phyloP scores from a whole-genome alignment of 2,329 filamentous ascomycete genomes.

The Tolypocladium nubicola region DNA sequence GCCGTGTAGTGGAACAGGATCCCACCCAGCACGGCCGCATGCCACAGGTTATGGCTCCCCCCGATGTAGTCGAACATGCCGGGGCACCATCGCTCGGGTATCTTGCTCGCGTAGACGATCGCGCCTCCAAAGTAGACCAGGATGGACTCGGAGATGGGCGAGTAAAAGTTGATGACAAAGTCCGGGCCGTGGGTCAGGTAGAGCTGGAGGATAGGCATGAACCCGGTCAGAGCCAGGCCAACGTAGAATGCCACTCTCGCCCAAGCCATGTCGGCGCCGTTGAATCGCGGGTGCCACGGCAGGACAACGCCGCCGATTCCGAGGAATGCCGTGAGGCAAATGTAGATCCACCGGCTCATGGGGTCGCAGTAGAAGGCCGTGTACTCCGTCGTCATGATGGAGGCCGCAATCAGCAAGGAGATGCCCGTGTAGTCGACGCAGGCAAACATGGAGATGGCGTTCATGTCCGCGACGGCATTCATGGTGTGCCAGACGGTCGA shows the following conservation, averaged over 20 bases:
- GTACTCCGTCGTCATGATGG: slow-evolving; percentile 97
- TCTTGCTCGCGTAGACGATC: slow-evolving; percentile 78
- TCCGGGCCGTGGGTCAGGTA: slow-evolving; percentile 63
- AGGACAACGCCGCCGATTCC: slow-evolving; percentile 82
- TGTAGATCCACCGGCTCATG: slow-evolving; percentile 74
- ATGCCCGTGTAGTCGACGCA: slow-evolving; percentile 99
- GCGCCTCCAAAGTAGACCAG: slow-evolving; percentile 80
- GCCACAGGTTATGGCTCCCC: slow-evolving; percentile 96
- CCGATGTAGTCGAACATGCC: slow-evolving; percentile 93
- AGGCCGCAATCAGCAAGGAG: slow-evolving; percentile 85
- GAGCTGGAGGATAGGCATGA: slow-evolving; percentile 80
- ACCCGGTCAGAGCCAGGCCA: slow-evolving; percentile 75
- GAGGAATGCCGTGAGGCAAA: slow-evolving; percentile 67
- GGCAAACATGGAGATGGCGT: slow-evolving; percentile 85
- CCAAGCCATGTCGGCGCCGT: slow-evolving; percentile 87
- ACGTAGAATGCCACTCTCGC: slow-evolving; percentile 86
- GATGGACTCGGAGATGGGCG: slow-evolving; percentile 74
- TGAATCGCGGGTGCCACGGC: slow-evolving; percentile 94
- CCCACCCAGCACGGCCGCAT: slow-evolving; percentile 83
- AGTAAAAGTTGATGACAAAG: slow-evolving; percentile 85
- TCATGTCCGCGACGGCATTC: slow-evolving; percentile 88
- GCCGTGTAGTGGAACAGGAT: slow-evolving; percentile 96
- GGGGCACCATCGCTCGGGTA: slow-evolving; percentile 87
- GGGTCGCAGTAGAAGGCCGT: slow-evolving; percentile 98
- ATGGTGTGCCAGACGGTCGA: slow-evolving; percentile 98